These are phyloP conservation scores for Neurospora intermedia DNA, from an alignment of 495 filamentous ascomycete genomes.

Conservation along the genomic window DNA sequence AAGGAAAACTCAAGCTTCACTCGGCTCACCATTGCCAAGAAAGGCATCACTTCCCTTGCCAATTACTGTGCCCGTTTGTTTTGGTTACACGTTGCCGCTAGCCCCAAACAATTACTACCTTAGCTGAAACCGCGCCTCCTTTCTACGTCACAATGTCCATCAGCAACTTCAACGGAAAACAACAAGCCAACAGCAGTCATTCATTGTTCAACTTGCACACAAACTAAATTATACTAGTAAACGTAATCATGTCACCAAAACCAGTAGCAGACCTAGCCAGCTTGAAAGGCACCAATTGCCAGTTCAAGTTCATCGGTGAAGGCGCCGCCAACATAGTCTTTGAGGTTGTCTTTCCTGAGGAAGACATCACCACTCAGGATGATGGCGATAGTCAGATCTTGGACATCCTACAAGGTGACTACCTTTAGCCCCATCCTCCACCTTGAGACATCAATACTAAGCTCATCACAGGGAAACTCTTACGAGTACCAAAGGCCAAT, in stretches of 20 bases:
- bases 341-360: conserved; percentile 32
- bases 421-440: not conserved
- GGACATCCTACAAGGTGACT: conserved; percentile 10
- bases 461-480: conserved; percentile 38
- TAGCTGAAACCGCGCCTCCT: not conserved
- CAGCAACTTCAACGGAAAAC: not conserved
- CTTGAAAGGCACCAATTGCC: not conserved
- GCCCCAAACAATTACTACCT: not conserved
- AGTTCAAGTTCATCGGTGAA: conserved; percentile 39
- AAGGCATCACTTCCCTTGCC: not conserved
- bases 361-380: conserved; percentile 5
- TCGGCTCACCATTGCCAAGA: not conserved
- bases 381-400: conserved; percentile 8
- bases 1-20: not conserved
- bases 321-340: conserved; percentile 68
- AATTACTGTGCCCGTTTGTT: not conserved
- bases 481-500: conserved; percentile 56
- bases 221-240: not conserved
- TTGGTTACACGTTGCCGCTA: not conserved
- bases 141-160: not conserved
- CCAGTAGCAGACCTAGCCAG: not conserved
- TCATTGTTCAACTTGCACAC: not conserved
- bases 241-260: not conserved
- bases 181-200: not conserved
- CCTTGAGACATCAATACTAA: not conserved